A percentile compares a stretch with the other conserved stretches of the same genome.
Evolutionary conservation across 208 protist genomes (phyloP).

Genomic region (Trypanosoma brucei): DNA sequence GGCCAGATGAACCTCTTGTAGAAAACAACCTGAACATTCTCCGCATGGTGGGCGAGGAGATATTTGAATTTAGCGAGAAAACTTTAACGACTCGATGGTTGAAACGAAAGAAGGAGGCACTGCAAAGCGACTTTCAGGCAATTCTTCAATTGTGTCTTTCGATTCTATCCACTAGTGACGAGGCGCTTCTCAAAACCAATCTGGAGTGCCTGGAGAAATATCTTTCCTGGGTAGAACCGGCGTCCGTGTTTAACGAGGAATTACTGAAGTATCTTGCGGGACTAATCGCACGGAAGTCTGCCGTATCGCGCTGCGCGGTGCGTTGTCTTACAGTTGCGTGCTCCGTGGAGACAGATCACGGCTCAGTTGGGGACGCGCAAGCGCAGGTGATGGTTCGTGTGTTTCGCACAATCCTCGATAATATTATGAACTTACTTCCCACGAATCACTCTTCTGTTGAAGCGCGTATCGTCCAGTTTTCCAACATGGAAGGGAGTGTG

Average conservation of each 20-base stretch:
- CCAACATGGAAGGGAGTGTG: conserved; percentile 39
- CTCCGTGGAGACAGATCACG: conserved; percentile 30
- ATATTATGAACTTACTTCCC: conserved; percentile 66
- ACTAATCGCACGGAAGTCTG: conserved; percentile 53
- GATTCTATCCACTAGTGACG: conserved; percentile 50
- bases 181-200: conserved; percentile 50
- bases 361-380: conserved; percentile 56
- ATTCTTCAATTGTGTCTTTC: conserved; percentile 94
- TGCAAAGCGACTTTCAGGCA: conserved; percentile 92
- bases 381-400: conserved; percentile 50
- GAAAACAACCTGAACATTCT: conserved; percentile 98
- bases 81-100: conserved; percentile 96
- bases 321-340: conserved; percentile 75
- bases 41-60: conserved; percentile 94
- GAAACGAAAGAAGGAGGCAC: conserved; percentile 92
- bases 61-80: conserved; percentile 97
- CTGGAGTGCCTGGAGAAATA: conserved; percentile 78
- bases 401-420: conserved; percentile 58
- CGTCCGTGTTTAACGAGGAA: conserved; percentile 60
- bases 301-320: conserved; percentile 39
- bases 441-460: conserved; percentile 62
- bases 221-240: conserved; percentile 82
- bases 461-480: conserved; percentile 53
- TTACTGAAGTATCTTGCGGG: conserved; percentile 46
- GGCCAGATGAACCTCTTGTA: conserved; percentile 91